Conservation (phyloP, 805 yeast genomes). For the Kodamaea jinghongensis region DNA sequence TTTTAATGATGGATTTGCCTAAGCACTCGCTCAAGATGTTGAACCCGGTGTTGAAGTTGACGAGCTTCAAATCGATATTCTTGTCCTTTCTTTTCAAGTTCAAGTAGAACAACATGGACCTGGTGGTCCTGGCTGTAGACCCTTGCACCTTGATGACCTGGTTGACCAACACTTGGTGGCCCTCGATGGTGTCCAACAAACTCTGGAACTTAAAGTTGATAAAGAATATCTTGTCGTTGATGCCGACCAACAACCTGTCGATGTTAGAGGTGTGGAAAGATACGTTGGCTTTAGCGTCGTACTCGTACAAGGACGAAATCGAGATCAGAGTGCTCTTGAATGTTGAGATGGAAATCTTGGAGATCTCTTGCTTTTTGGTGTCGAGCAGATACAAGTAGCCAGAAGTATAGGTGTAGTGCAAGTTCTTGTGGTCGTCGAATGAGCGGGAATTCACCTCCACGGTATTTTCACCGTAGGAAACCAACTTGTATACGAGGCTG, state of each 20-base stretch:
- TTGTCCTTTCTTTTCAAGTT: slow-evolving; percentile 43
- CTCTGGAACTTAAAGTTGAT: slow-evolving; percentile 46
- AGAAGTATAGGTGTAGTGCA: slow-evolving; percentile 21
- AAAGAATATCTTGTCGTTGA: slow-evolving; percentile 38
- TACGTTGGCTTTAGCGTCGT: slow-evolving; percentile 9
- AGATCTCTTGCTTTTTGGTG: slow-evolving; percentile 16
- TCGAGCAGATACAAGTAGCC: slow-evolving; percentile 26
- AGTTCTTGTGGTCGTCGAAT: slow-evolving; percentile 4
- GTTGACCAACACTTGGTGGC: slow-evolving; percentile 27
- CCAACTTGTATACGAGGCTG: slow-evolving; percentile 21
- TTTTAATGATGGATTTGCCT: slow-evolving; percentile 52
- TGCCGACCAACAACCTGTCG: slow-evolving; percentile 46
- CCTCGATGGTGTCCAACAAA: slow-evolving; percentile 29
- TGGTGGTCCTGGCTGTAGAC: slow-evolving; percentile 36
- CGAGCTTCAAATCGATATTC: slow-evolving; percentile 41
- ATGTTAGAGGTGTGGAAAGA: slow-evolving; percentile 42
- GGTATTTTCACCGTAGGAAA: slow-evolving; percentile 17
- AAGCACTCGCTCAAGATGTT: slow-evolving; percentile 68
- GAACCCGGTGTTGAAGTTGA: slow-evolving; percentile 59
- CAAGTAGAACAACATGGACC: slow-evolving; percentile 42
- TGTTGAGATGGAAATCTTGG: slow-evolving; percentile 22
- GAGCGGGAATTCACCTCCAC: slow-evolving; percentile 21
- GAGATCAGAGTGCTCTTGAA: slow-evolving; percentile 23
- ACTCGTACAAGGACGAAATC: slow-evolving; percentile 16
- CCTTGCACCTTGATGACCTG: slow-evolving; percentile 41